A percentile compares a stretch with the other conserved stretches of the same genome.
These are phyloP conservation scores for Sonneratia caseolaris DNA, from an alignment of 345 rosid genomes.

Conservation along the genomic window DNA sequence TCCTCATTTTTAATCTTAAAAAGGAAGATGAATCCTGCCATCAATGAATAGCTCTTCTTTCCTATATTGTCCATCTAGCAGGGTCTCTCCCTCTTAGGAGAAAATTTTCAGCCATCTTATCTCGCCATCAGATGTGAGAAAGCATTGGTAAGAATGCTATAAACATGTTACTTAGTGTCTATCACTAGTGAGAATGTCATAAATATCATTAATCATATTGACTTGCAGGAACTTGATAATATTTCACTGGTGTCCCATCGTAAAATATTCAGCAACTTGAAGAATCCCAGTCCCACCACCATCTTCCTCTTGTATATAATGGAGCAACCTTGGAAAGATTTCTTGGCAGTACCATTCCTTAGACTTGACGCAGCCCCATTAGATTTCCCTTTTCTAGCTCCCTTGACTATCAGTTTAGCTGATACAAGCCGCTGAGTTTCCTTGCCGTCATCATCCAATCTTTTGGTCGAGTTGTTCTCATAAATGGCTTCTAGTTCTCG, in stretches of 20 bases:
- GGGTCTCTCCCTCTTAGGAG: background rate
- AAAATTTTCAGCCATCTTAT: too few relatives aligned
- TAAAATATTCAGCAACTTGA: slow-evolving; percentile 1
- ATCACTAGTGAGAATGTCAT: too few relatives aligned
- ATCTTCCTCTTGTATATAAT: background rate
- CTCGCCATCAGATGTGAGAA: too few relatives aligned
- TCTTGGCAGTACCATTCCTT: background rate
- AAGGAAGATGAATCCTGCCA: too few relatives aligned
- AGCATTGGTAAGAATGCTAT: too few relatives aligned
- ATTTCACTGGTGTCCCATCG: background rate
- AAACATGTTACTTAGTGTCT: too few relatives aligned
- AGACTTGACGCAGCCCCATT: too few relatives aligned
- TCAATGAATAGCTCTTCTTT: too few relatives aligned
- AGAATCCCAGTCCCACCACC: background rate
- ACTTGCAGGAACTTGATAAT: background rate
- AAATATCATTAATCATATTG: too few relatives aligned
- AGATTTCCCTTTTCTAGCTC: too few relatives aligned
- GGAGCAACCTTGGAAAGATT: background rate
- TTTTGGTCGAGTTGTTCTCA: background rate
- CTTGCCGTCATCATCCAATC: background rate
- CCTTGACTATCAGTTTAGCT: background rate
- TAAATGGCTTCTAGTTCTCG: slow-evolving; percentile 1
- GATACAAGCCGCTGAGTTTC: background rate
- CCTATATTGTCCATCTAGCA: background rate
- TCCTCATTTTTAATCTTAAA: too few relatives aligned